Conservation (phyloP, 768 basidiomycete genomes). For the Xerocomellus amylosporus region DNA sequence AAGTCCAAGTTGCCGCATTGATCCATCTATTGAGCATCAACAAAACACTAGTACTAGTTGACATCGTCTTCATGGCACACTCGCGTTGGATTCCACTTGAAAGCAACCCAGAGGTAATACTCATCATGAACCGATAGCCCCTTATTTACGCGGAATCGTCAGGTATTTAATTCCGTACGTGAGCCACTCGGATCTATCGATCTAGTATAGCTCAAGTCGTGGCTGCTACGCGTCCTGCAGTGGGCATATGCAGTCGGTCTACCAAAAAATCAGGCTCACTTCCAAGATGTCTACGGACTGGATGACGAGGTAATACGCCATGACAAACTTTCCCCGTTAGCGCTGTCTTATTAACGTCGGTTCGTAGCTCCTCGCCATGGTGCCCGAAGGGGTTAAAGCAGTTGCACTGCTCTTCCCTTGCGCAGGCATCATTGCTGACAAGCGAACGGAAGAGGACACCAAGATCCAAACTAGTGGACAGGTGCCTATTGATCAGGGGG, state of each 20-base stretch:
- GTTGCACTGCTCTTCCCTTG: constrained; percentile 85
- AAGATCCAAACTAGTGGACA: constrained; percentile 46
- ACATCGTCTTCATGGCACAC: constrained; percentile 16
- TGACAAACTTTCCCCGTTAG: not conserved
- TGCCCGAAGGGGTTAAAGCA: constrained; percentile 75
- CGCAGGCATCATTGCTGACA: constrained; percentile 46
- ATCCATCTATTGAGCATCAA: not conserved
- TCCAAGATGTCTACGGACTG: constrained; percentile 71
- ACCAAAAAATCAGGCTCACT: constrained; percentile 45
- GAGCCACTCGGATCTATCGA: not conserved
- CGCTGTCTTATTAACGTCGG: not conserved
- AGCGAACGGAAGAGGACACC: constrained; percentile 58
- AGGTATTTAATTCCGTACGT: constrained; percentile 35
- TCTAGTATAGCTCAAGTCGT: not conserved
- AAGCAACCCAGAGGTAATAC: constrained; percentile 58
- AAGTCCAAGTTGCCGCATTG: not conserved
- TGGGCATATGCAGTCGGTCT: constrained; percentile 74
- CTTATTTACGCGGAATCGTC: constrained; percentile 4
- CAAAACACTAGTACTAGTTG: not conserved
- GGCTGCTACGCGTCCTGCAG: constrained; percentile 29
- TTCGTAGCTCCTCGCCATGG: constrained; percentile 61
- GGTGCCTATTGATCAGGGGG: constrained; percentile 52
- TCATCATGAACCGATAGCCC: not conserved
- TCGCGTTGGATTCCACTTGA: constrained; percentile 77
- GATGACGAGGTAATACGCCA: constrained; percentile 53